Conservation (phyloP, 2,329 filamentous ascomycete species). For the Ophidiomyces ophidiicola region DNA sequence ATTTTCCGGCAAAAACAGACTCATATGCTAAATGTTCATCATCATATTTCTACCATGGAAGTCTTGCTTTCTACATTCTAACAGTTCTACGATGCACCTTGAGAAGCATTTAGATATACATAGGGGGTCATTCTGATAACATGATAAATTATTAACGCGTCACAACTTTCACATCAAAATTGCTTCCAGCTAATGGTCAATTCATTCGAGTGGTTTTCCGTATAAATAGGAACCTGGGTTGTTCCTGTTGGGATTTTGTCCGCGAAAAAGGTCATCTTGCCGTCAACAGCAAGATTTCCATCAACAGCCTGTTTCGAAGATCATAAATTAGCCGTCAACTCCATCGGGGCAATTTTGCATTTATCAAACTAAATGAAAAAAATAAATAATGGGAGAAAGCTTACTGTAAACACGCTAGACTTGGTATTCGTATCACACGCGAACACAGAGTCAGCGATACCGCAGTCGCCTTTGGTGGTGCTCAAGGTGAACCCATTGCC, state of each 20-base stretch:
- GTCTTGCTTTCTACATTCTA: too few species aligned
- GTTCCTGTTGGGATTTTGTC: conserved; percentile 22
- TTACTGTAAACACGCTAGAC: conserved; percentile 26
- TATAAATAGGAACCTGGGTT: conserved; percentile 23
- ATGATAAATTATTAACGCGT: neutral
- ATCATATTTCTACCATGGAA: too few species aligned
- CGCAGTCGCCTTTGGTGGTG: conserved; percentile 45
- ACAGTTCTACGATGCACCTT: too few species aligned
- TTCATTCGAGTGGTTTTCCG: conserved; percentile 18
- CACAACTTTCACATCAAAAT: neutral
- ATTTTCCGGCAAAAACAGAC: too few species aligned
- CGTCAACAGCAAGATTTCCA: conserved; percentile 14
- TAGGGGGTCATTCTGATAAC: neutral
- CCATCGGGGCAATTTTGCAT: too few species aligned
- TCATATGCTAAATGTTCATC: too few species aligned
- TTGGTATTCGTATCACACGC: conserved; percentile 34
- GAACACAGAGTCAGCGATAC: conserved; percentile 38
- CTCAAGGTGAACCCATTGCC: conserved; percentile 41
- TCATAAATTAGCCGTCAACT: neutral
- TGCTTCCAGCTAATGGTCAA: conserved; percentile 24
- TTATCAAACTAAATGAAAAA: neutral
- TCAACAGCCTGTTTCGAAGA: conserved; percentile 1
- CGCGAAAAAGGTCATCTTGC: conserved; percentile 23
- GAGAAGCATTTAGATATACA: too few species aligned
- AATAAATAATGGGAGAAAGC: neutral